Evolutionary conservation across 176 grass and related monocot genomes (phyloP).

Genomic region (Bothriochloa decipiens): DNA sequence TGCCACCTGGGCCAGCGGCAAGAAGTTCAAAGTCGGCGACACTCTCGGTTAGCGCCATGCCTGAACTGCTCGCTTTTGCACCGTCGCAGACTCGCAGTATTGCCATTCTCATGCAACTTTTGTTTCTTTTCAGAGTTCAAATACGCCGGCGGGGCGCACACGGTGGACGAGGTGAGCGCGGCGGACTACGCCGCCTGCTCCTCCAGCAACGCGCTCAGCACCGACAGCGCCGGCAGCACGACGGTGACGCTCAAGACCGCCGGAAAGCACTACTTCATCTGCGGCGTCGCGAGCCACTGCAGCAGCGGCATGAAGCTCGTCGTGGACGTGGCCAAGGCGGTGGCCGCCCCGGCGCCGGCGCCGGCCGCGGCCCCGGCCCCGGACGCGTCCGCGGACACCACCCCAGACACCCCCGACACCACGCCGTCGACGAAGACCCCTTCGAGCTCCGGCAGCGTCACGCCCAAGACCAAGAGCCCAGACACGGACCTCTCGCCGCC

Average conservation of each 20-base stretch:
- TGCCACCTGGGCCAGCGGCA: slow-evolving; percentile 69
- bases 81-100: background rate
- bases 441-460: slow-evolving; percentile 28
- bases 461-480: slow-evolving; percentile 35
- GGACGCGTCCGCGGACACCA: slow-evolving; percentile 1
- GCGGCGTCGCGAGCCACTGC: slow-evolving; percentile 68
- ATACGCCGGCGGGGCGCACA: slow-evolving; percentile 59
- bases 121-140: slow-evolving; percentile 60
- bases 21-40: slow-evolving; percentile 56
- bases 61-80: background rate
- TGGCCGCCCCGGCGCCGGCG: slow-evolving; percentile 31
- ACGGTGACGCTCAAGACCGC: slow-evolving; percentile 67
- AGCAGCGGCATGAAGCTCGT: slow-evolving; percentile 78
- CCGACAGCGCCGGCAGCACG: slow-evolving; percentile 58
- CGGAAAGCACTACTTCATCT: slow-evolving; percentile 89
- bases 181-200: slow-evolving; percentile 77
- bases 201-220: slow-evolving; percentile 56
- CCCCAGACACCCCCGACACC: slow-evolving; percentile 15
- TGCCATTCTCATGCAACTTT: background rate
- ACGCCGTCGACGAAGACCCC: slow-evolving; percentile 35
- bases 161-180: slow-evolving; percentile 68
- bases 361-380: background rate
- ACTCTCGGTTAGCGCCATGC: slow-evolving; percentile 54
- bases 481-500: slow-evolving; percentile 14
- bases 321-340: slow-evolving; percentile 44